Evolutionary conservation across 2,329 filamentous ascomycete species (phyloP), one percentile per base, ranked within the genome.

Genomic region (Zymoseptoria brevis): DNA sequence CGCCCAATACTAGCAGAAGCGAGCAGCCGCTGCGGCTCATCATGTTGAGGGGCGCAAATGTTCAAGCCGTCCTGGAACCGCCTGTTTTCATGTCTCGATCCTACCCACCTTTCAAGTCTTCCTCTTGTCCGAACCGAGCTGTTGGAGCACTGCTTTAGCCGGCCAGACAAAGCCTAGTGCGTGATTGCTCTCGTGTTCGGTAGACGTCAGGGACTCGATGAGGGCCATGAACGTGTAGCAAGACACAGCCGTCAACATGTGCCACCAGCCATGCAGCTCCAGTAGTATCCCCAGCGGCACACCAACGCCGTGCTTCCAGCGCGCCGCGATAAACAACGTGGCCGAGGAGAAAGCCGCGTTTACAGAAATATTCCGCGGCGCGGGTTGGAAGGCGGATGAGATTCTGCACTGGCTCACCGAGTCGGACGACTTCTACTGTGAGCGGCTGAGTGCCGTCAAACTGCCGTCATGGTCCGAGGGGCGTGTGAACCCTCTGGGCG

Each of bases 281-380:
- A 94, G 79, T 3, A 93, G 61, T n/a, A 91, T 78, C 1, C 88
- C 87, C 88, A 88, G 93, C 0, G 90, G 90, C 66, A 93, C 78
- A 13, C 87, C 85, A 22, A 94, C 75, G 50, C 80, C 72, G 56
- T 84, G 81, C 57, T 90, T 82, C 83, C 83, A 87, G 52, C 72
- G 72, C n/a, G n/a, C n/a, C n/a, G n/a, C n/a, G n/a, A n/a, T n/a
- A n/a, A n/a, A n/a, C n/a, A n/a, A n/a, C n/a, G n/a, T n/a, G n/a
- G n/a, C n/a, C n/a, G n/a, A n/a, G n/a, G n/a, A n/a, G n/a, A n/a
- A n/a, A n/a, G n/a, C n/a, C n/a, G n/a, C n/a, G n/a, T n/a, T n/a
- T n/a, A n/a, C n/a, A n/a, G n/a, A n/a, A n/a, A n/a, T n/a, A n/a
- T n/a, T n/a, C n/a, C n/a, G n/a, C n/a, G n/a, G n/a, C n/a, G n/a